Percentiles rank a stretch among this genome's conserved stretches.
Conservation (phyloP, 345 rosid species). For the Syzygium grande region DNA sequence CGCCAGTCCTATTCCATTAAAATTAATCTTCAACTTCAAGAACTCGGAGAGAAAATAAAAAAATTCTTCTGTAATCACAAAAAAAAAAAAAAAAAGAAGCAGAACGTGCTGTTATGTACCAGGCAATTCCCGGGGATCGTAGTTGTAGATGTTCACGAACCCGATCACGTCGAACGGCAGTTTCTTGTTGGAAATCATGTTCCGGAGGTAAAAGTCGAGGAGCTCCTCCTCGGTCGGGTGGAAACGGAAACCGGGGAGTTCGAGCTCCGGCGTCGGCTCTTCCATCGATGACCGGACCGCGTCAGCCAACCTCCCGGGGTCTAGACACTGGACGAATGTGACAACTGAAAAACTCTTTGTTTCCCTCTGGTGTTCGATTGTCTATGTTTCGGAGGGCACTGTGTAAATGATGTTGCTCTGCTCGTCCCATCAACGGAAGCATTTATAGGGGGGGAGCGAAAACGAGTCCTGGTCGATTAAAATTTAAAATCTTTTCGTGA, state of each 20-base stretch:
- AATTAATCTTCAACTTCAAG: background rate
- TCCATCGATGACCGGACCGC: constrained; percentile 1
- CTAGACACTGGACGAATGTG: too few species aligned
- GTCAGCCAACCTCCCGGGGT: background rate
- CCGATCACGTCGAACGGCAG: constrained; percentile 48
- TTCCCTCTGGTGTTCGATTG: background rate
- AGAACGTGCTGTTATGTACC: constrained; percentile 18
- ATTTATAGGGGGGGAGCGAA: background rate
- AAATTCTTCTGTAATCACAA: background rate
- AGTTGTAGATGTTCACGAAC: constrained; percentile 58
- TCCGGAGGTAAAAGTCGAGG: constrained; percentile 74
- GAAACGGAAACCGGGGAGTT: constrained; percentile 87
- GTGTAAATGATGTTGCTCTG: background rate
- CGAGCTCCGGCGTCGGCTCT: constrained; percentile 25
- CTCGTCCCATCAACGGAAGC: background rate
- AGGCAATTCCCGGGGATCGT: constrained; percentile 82
- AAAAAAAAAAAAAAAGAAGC: background rate
- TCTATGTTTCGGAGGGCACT: background rate
- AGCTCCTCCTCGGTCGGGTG: constrained; percentile 96
- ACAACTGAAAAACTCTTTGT: too few species aligned
- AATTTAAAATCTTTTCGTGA: background rate
- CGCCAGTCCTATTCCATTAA: constrained; percentile 41
- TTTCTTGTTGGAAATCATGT: constrained; percentile 45
- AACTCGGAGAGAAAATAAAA: background rate
- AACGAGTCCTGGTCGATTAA: background rate